Base-by-base conservation (phyloP, 768 basidiomycete genomes). In the Epithele typhae region DNA sequence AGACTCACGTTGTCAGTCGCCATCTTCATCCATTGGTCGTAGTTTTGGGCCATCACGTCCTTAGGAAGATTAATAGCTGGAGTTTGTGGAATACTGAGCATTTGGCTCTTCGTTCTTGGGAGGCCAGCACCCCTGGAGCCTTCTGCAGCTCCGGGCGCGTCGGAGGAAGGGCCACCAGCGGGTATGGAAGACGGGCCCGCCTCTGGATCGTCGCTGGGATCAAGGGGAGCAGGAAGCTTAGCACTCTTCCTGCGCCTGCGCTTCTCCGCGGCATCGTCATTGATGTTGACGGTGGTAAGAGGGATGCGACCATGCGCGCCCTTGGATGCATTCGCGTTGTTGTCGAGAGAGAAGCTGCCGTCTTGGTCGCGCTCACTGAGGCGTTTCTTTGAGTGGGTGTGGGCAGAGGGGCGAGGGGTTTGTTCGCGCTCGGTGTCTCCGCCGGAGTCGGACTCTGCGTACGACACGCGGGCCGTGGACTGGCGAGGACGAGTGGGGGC, bases 1-100 rank as follows among this genome's bases (percentile, higher is more conserved):
- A 44, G 25, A 4, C 82, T 57, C 62, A 97, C 96, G 66, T 98
- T 98, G 63, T 98, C 95, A 2, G 95, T 98, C 1, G 94, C 93
- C 83, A 98, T 84, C 74, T 98, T 98, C 95, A 99, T 98, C 96
- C 96, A 98, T 66, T 98, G 93, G 64, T 99, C 96, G 60, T 86
- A 96, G 58, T 93, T 96, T 32, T 83, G 86, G 67, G 76, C 90
- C 80, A 90, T 89, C n/a, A 92, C 78, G 54, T 94, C 89, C 54
- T 84, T 67, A 0, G 85, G 75, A 17, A 84, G 78, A 35, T 82
- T 75, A 22, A 82, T 77, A 2, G 68, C 64, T 2, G 79, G 79
- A 7, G 80, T 72, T 30, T 73, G 70, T 30, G 76, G 75, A 3
- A 84, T 78, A 21, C 82, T 76, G 32, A 86, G 71, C 38, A 81